Percentiles rank a stretch among this genome's conserved stretches.
Conservation (phyloP, 345 rosid genomes). For the Citrus glauca region DNA sequence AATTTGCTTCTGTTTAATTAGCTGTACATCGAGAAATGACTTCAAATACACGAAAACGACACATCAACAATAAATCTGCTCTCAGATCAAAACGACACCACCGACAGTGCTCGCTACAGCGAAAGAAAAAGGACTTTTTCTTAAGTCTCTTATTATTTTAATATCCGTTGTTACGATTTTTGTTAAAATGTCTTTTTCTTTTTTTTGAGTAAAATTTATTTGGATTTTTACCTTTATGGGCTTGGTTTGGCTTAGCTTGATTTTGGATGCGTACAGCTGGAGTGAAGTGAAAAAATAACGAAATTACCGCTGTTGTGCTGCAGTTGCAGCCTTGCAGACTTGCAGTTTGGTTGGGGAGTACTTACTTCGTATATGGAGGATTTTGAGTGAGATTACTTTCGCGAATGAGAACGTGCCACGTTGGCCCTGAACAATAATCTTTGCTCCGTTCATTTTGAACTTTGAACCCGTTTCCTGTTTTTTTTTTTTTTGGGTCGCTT, state of each 20-base stretch:
- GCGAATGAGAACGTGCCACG: neutral
- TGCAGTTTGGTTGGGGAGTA: neutral
- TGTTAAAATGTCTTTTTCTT: slow-evolving; percentile 5
- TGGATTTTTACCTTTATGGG: neutral
- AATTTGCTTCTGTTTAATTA: neutral
- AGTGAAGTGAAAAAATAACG: neutral
- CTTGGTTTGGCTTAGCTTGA: neutral
- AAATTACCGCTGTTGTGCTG: neutral
- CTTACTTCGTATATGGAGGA: neutral
- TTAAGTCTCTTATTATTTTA: neutral
- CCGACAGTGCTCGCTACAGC: slow-evolving; percentile 13
- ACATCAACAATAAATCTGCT: neutral
- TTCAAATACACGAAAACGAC: slow-evolving; percentile 33
- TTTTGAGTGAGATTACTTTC: neutral
- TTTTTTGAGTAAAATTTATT: too few relatives aligned
- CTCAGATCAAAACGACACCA: neutral
- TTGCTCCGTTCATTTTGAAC: neutral
- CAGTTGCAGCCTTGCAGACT: neutral
- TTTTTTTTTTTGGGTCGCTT: too few relatives aligned
- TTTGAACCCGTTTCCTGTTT: neutral
- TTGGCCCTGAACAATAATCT: neutral
- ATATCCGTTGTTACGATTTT: neutral
- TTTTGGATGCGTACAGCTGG: neutral
- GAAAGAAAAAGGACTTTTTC: neutral
- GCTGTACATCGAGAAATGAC: slow-evolving; percentile 4